Evolutionary conservation across 2,329 filamentous ascomycete genomes (phyloP), one percentile per base, ranked within the genome.

Genomic region (Allantophomopsis lycopodina): DNA sequence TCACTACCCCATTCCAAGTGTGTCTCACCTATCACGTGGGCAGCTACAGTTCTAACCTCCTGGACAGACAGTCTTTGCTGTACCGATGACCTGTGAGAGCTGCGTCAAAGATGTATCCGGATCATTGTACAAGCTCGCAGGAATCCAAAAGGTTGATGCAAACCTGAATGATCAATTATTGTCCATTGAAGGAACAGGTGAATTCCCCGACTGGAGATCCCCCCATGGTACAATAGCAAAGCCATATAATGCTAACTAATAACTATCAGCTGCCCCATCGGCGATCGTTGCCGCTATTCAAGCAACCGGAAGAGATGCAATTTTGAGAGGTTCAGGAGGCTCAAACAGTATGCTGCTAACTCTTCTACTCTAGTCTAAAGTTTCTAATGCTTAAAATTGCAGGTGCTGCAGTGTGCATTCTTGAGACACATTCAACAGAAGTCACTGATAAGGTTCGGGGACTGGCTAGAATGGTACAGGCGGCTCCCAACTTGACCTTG

Each of bases 391-490:
- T 35, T 13, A 28, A 23, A 28, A 36, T 36, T 35, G 40, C 46
- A 73, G 82, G 76, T 56, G 84, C 87, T 21, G 86, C 89, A 35
- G 91, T 98, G 34, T 94, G 88, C 62, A 96, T 98, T 54, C 76
- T 98, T 44, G 91, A 98, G 66, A 93, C 86, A 41, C 78, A 85
- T 54, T 71, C 77, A 35, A 63, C 60, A 31, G 59, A 61, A 42
- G 71, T 78, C 41, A 58, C 64, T 47, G 71, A 80, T 52, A 69
- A 83, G 50, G 87, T 98, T 39, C 76, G 84, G 49, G 91, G 91
- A 20, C 66, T 98, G 32, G 86, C 83, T 45, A 78, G 91, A 50
- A 93, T 98, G 82, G 89, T 98, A 33, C 85, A 96, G 56, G 86
- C 94, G 38, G 78, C 76, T 38, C 70, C 82, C 3, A 76, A 71